Conservation (phyloP, 2,329 filamentous ascomycete species). For the Fusarium staphyleae region DNA sequence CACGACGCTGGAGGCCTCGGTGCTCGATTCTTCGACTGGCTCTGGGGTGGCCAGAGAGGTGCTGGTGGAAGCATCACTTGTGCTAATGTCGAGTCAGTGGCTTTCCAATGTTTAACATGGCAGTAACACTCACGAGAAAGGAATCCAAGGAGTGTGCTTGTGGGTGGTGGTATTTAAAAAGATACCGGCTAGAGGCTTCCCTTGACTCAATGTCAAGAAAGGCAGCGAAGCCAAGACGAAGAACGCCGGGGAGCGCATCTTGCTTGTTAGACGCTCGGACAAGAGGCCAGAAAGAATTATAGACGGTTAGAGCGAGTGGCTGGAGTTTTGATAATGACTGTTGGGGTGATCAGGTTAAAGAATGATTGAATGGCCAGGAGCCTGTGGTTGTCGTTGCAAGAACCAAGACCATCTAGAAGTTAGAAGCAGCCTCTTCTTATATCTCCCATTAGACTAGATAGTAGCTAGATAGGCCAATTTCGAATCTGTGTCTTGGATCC, state of each 20-base stretch:
- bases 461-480: background rate
- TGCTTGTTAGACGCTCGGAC: background rate
- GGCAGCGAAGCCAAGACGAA: slow-evolving; percentile 24
- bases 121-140: background rate
- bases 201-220: slow-evolving; percentile 17
- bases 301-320: slow-evolving; percentile 5
- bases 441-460: background rate
- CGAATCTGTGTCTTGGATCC: background rate
- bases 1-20: background rate
- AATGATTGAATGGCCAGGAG: background rate
- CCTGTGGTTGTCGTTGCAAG: background rate
- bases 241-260: slow-evolving; percentile 19
- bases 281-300: background rate
- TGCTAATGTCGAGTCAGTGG: background rate
- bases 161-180: background rate
- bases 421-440: background rate
- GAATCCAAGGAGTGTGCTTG: background rate
- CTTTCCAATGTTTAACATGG: background rate
- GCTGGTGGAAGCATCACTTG: background rate
- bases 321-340: slow-evolving; percentile 3
- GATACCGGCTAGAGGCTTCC: background rate
- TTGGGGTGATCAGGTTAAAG: background rate
- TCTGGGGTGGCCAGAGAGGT: background rate
- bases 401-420: background rate
- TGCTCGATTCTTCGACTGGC: background rate